Percentiles rank a stretch among this genome's conserved stretches.
These are phyloP conservation scores for Phanerodontia chrysosporium DNA, from an alignment of 768 basidiomycete genomes.

Conservation along the genomic window DNA sequence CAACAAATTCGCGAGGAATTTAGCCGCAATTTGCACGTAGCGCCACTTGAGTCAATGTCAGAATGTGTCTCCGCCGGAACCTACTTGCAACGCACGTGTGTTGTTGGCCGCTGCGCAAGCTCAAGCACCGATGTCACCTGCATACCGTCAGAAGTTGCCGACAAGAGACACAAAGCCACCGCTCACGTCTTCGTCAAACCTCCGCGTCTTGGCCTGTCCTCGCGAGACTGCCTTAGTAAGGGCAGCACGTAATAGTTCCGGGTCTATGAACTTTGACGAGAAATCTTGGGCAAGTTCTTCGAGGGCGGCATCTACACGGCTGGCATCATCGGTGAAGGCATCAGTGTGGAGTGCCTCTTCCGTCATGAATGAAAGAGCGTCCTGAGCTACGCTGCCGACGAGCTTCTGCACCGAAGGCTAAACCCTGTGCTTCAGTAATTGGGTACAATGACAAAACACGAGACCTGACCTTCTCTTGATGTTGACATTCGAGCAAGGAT, in stretches of 20 bases:
- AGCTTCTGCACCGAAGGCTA: conserved; percentile 78
- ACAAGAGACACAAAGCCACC: too few relatives aligned
- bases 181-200: conserved; percentile 49
- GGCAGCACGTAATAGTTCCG: conserved; percentile 40
- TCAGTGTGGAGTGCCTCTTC: conserved; percentile 66
- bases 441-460: not conserved
- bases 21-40: conserved; percentile 69
- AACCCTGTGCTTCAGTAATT: not conserved
- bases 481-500: conserved; percentile 69
- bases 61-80: not conserved
- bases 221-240: conserved; percentile 39
- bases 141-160: conserved; percentile 4
- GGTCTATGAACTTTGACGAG: conserved; percentile 37
- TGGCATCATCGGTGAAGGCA: conserved; percentile 47
- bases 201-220: conserved; percentile 38
- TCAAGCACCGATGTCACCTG: conserved; percentile 60
- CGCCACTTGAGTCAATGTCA: conserved; percentile 56
- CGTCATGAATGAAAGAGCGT: conserved; percentile 53
- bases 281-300: conserved; percentile 49
- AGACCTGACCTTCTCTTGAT: conserved; percentile 71
- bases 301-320: conserved; percentile 45
- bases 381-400: conserved; percentile 55
- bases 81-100: conserved; percentile 53
- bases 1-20: conserved; percentile 57
- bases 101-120: conserved; percentile 55